A percentile compares a stretch with the other conserved stretches of the same genome.
phyloP scores from a whole-genome alignment of 768 basidiomycete species.

The Leucocoprinus birnbaumii region DNA sequence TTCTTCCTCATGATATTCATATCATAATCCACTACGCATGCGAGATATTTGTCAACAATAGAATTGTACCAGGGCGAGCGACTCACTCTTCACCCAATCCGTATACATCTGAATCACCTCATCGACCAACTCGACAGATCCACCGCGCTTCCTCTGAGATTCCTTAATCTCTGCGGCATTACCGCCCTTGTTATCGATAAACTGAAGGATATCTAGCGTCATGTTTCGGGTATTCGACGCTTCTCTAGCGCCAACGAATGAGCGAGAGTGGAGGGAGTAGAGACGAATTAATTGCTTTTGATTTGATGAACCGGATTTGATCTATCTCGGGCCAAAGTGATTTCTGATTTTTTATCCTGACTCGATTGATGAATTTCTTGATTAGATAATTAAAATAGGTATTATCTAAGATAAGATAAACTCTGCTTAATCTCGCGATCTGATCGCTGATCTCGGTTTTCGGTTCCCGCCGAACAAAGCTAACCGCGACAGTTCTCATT shows the following conservation, averaged over 20 bases:
- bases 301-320: too few species aligned
- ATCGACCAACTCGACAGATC: conserved; percentile 89
- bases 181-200: conserved; percentile 88
- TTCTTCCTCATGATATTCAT: conserved; percentile 74
- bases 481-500: too few species aligned
- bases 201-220: conserved; percentile 80
- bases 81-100: conserved; percentile 88
- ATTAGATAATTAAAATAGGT: conserved; percentile 2
- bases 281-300: too few species aligned
- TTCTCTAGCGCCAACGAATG: too few species aligned
- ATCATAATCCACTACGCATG: conserved; percentile 93
- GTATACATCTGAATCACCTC: conserved; percentile 90
- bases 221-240: conserved; percentile 32
- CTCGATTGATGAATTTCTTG: conserved; percentile 5
- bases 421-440: not conserved
- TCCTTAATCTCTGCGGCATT: conserved; percentile 88
- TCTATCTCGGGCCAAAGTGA: not conserved
- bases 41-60: too few species aligned
- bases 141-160: conserved; percentile 89
- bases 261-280: too few species aligned
- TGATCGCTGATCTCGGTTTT: too few species aligned
- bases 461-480: too few species aligned
- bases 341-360: not conserved
- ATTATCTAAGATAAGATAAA: too few species aligned
- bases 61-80: too few species aligned